Evolutionary conservation across 1,139 yeast genomes (phyloP), one percentile per base, ranked within the genome.

Genomic region (Debaryomycetaceae sp.): DNA sequence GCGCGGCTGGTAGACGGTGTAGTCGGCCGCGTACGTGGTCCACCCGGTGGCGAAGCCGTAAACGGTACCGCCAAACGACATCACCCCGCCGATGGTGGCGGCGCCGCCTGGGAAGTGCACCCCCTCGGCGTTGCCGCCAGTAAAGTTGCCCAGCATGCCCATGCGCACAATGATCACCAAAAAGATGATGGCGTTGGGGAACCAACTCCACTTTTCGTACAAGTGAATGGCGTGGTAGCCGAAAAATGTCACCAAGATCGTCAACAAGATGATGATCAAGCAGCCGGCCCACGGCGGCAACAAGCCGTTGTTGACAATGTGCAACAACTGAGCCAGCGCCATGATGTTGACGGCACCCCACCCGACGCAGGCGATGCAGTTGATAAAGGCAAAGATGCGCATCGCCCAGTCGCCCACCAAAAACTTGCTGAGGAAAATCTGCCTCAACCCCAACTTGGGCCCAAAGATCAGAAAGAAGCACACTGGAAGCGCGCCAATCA

Each of bases 271-370:
- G 48, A 88, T 70, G 39, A 88, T 74, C 38, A 88, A 52, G 57
- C 94, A 81, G 20, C 93, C 96, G 19, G 86, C 96, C 94, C 95
- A 84, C 25, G 93, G 82, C 26, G 96, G 96, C 40, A 84, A 67
- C 30, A 69, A 67, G 22, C 72, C 75, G 47, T 72, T 63, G 58
- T 85, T 84, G 41, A 86, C 80, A 53, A 83, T 77, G 58, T 82
- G 79, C 43, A 88, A 67, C 49, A 88, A 66, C 54, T 85, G 94
- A 16, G 96, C 95, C 21, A 93, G 78, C 17, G 88, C 83, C 76
- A 88, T 84, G 42, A 86, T 83, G 59, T 88, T 89, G 28, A 86
- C 93, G 12, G 95, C 85, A 58, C 94, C 88, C 96, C 96, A 88
- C 43, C 96, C 96, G 41, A 88, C 74, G 71, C 96, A 85, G 11